Evolutionary conservation across 176 grass and related monocot genomes (phyloP).

Genomic region (Urochloa ruziziensis): DNA sequence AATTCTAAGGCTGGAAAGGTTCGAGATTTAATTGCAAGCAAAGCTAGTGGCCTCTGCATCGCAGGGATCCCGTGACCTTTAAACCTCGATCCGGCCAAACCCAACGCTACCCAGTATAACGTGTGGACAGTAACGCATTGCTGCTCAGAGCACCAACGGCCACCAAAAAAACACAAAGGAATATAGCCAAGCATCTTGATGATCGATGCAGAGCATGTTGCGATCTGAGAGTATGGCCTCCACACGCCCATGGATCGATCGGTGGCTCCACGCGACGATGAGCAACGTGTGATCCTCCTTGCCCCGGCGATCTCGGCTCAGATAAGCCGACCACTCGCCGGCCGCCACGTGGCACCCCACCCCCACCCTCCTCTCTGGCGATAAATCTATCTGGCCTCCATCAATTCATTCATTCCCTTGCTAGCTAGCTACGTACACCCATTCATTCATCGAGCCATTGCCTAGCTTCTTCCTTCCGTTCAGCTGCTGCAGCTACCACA

Average conservation of each 20-base stretch:
- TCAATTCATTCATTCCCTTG: background rate
- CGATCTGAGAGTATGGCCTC: too few relatives aligned
- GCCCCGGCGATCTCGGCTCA: conserved; percentile 5
- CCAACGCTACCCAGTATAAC: too few relatives aligned
- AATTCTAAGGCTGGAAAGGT: too few relatives aligned
- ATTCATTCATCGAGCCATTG: too few relatives aligned
- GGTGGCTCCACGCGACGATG: conserved; percentile 16
- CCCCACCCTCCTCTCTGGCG: background rate
- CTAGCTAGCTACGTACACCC: background rate
- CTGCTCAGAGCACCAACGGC: too few relatives aligned
- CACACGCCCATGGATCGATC: background rate
- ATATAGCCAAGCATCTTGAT: too few relatives aligned
- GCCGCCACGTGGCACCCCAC: conserved; percentile 40
- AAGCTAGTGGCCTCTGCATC: background rate
- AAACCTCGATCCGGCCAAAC: background rate
- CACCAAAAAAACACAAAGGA: too few relatives aligned
- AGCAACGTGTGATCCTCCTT: conserved; percentile 51
- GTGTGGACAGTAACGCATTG: background rate
- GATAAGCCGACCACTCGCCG: conserved; percentile 33
- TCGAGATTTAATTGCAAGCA: too few relatives aligned
- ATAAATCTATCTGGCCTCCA: background rate
- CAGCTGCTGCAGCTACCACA: too few relatives aligned
- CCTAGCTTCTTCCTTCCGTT: too few relatives aligned
- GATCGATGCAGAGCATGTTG: too few relatives aligned
- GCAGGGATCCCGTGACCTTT: background rate